Conservation (phyloP, 768 basidiomycete species). For the Tricholoma terreum region DNA sequence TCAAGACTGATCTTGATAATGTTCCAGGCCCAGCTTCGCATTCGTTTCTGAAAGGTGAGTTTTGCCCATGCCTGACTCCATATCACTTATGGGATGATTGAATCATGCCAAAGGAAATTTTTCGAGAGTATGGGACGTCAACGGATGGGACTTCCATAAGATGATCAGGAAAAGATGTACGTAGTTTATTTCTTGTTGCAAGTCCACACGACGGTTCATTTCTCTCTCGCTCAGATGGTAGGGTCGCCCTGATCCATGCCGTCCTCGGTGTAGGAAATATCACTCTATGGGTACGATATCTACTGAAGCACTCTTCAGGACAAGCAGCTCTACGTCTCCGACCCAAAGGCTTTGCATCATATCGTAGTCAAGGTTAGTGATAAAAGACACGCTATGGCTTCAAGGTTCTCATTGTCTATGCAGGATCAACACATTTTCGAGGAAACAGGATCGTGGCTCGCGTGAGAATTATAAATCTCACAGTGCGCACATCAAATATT, state of each 20-base stretch:
- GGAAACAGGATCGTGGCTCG: conserved; percentile 32
- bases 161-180: too few relatives aligned
- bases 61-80: background rate
- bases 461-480: conserved; percentile 21
- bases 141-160: background rate
- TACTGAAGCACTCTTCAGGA: background rate
- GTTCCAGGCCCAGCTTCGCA: conserved; percentile 29
- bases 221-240: conserved; percentile 9
- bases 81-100: too few relatives aligned
- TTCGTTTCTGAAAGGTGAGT: conserved; percentile 28
- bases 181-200: too few relatives aligned
- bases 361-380: conserved; percentile 33
- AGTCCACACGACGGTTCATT: too few relatives aligned
- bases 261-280: conserved; percentile 16
- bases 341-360: conserved; percentile 35
- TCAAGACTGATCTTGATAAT: conserved; percentile 27
- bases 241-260: conserved; percentile 14
- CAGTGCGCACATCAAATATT: too few relatives aligned
- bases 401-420: background rate
- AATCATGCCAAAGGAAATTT: background rate
- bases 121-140: background rate
- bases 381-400: background rate
- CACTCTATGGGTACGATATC: too few relatives aligned
- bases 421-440: conserved; percentile 30
- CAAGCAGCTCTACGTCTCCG: conserved; percentile 30